phyloP scores from a whole-genome alignment of 2,329 filamentous ascomycete genomes.

The Penicillium sp. region DNA sequence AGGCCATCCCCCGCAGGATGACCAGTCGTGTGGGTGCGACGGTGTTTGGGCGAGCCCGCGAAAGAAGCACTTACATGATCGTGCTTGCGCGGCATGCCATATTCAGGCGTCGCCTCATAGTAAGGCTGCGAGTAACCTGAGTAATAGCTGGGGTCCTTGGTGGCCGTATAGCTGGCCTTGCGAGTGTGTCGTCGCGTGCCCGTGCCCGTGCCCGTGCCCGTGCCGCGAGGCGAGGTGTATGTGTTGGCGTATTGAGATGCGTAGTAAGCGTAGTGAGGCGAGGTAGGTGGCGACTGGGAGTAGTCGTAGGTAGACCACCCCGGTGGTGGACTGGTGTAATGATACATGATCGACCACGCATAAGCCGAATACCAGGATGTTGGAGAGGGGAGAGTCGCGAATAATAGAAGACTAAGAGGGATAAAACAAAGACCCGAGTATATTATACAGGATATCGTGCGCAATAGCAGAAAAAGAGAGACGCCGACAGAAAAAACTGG shows the following conservation, averaged over 20 bases:
- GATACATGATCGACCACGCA: slow-evolving; percentile 47
- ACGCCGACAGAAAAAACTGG: slow-evolving; percentile 29
- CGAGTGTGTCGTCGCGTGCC: slow-evolving; percentile 52
- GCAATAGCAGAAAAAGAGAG: slow-evolving; percentile 32
- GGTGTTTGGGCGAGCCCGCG: slow-evolving; percentile 39
- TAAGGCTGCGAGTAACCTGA: slow-evolving; percentile 48
- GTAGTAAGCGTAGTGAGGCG: slow-evolving; percentile 53
- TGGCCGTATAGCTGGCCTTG: slow-evolving; percentile 55
- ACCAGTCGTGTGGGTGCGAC: slow-evolving; percentile 51
- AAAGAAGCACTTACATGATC: slow-evolving; percentile 67
- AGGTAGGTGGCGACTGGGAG: slow-evolving; percentile 49
- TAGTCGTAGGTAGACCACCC: slow-evolving; percentile 51
- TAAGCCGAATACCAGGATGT: slow-evolving; percentile 18
- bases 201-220: too few species aligned
- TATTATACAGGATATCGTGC: slow-evolving; percentile 48
- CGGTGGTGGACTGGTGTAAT: slow-evolving; percentile 47
- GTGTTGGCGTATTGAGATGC: slow-evolving; percentile 54
- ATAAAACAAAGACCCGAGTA: slow-evolving; percentile 32
- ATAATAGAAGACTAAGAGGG: slow-evolving; percentile 17
- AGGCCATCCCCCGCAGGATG: slow-evolving; percentile 29
- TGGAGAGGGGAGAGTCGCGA: slow-evolving; percentile 7
- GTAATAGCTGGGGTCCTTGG: slow-evolving; percentile 42
- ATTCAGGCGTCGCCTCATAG: slow-evolving; percentile 48
- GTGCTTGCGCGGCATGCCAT: slow-evolving; percentile 54
- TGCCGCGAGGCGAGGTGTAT: slow-evolving; percentile 43